Evolutionary conservation across 2,329 filamentous ascomycete species (phyloP).

Genomic region (Hawksworthiomyces lignivorus): DNA sequence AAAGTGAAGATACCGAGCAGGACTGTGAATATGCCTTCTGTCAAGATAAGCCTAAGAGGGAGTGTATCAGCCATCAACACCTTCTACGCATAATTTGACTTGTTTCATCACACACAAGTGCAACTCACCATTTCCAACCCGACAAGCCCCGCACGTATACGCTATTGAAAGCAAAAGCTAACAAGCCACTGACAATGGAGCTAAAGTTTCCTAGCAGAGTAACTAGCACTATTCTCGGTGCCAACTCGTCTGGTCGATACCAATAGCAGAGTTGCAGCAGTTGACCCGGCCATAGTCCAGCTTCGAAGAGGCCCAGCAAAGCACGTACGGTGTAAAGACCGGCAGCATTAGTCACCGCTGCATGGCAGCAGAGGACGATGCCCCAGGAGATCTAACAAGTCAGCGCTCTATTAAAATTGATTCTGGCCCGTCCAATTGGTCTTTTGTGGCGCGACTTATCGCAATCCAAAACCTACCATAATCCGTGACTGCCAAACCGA

Average conservation of each 20-base stretch:
- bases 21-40: conserved; percentile 40
- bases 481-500: conserved; percentile 69
- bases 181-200: conserved; percentile 31
- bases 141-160: conserved; percentile 28
- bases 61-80: too few relatives aligned
- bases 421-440: too few relatives aligned
- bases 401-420: too few relatives aligned
- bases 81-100: too few relatives aligned
- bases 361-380: conserved; percentile 44
- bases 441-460: too few relatives aligned
- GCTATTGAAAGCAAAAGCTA: conserved; percentile 35
- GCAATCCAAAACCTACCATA: conserved; percentile 57
- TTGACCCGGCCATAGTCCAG: conserved; percentile 59
- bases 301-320: conserved; percentile 56
- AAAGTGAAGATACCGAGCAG: conserved; percentile 38
- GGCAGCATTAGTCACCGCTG: conserved; percentile 39
- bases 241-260: conserved; percentile 41
- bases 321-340: conserved; percentile 44
- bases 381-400: conserved; percentile 40
- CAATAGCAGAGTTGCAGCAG: conserved; percentile 37
- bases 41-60: conserved; percentile 24
- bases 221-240: conserved; percentile 35
- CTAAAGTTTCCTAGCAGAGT: conserved; percentile 35
- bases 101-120: too few relatives aligned
- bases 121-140: conserved; percentile 24